Evolutionary conservation across 345 rosid genomes (phyloP), one percentile per base, ranked within the genome.

Genomic region (Citrus glauca): DNA sequence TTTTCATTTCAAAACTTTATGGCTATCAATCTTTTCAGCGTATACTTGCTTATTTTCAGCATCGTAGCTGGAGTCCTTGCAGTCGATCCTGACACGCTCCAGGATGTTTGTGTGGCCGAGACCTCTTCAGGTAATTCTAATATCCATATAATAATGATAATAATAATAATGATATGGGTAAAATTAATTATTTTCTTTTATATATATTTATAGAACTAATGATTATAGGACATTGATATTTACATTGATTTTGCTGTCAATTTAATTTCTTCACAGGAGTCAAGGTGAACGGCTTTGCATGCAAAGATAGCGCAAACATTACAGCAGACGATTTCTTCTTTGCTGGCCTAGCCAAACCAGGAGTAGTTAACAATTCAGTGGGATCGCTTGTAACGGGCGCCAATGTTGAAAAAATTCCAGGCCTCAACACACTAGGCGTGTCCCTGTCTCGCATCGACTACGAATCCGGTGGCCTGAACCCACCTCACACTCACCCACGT

Each of bases 401-500:
- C 59, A 88, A 86, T 37, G 94, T 91, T 16, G 89, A 84, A 22
- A 84, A 89, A 75, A 84, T 91, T 42, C 93, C 90, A 2, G 91
- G 90, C 9, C 90, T 91, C 63, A 91, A 91, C 89, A 91, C 93
- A 1, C 81, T 91, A 9, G 92, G 91, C 1, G 80, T 91, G 40
- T 91, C 95, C 1, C 76, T 91, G 75, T 25, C 95, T 1, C 88
- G 93, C 68, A 78, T 89, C 35, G 95, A 91, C 82, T 88, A 84
- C 42, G 80, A 75, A 1, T 79, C 93, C 1, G 89, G 85, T 2
- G 94, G 94, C 66, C 76, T 88, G 32, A 89, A 89, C 85, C 93
- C 90, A 1, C 94, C 91, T 2, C 93, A 89, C 83, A 89, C 90
- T 32, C 93, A 91, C 81, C 93, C 93, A 32, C 90, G 93, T 1